These are phyloP conservation scores for Fusarium graminum DNA, from an alignment of 2,329 filamentous ascomycete genomes.

Conservation along the genomic window DNA sequence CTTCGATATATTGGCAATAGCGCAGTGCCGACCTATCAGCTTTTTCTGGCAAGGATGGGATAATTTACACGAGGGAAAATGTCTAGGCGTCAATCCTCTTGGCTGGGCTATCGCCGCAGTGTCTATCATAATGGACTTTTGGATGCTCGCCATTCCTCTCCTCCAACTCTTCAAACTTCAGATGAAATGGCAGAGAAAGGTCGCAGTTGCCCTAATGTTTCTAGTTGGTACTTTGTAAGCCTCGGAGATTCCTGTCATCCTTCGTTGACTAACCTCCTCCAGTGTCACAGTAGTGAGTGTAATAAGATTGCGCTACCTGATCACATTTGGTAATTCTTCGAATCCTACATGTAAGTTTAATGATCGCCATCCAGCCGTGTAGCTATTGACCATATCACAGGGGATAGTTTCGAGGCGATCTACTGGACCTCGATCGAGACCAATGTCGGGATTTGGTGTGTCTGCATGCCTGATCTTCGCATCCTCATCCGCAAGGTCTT, in stretches of 20 bases:
- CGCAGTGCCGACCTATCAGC: conserved; percentile 19
- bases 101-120: conserved; percentile 29
- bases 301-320: neutral
- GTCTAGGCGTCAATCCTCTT: conserved; percentile 18
- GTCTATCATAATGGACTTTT: conserved; percentile 3
- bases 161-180: conserved; percentile 1
- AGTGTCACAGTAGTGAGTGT: conserved; percentile 23
- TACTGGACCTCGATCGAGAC: conserved; percentile 16
- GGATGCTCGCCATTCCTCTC: conserved; percentile 5
- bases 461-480: conserved; percentile 7
- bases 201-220: conserved; percentile 16
- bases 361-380: rapidly evolving
- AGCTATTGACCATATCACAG: neutral
- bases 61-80: conserved; percentile 3
- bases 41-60: conserved; percentile 31
- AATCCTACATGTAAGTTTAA: conserved; percentile 14
- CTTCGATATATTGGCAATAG: conserved; percentile 9
- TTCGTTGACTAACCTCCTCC: neutral
- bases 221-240: conserved; percentile 15
- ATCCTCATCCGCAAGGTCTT: neutral
- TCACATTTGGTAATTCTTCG: conserved; percentile 7
- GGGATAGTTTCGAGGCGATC: conserved; percentile 9
- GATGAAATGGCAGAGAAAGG: conserved; percentile 20
- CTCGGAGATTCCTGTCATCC: neutral
- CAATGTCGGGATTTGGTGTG: conserved; percentile 7